These are phyloP conservation scores for Dunaliella primolecta DNA, from an alignment of 139 green algal genomes.

Conservation along the genomic window DNA sequence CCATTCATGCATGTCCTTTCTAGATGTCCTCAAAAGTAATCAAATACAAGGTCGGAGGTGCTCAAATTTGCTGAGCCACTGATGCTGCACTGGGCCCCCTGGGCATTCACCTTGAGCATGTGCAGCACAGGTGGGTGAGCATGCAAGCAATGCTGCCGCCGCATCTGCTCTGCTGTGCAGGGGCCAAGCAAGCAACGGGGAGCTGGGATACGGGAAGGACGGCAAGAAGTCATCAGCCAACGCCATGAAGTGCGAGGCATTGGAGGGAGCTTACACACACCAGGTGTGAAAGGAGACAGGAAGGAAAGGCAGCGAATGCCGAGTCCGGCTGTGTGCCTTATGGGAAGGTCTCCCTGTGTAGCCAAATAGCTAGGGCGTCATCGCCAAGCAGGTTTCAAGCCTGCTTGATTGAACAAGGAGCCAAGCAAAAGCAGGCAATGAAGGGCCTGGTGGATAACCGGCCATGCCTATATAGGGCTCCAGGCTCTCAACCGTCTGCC, in stretches of 20 bases:
- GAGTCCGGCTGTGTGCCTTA: neutral
- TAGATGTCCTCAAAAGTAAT: too few relatives aligned
- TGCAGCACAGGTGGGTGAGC: too few relatives aligned
- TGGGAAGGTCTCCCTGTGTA: neutral
- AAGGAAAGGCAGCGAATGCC: neutral
- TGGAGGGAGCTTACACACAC: slow-evolving; percentile 51
- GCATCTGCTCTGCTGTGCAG: neutral
- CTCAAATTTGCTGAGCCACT: too few relatives aligned
- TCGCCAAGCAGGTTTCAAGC: neutral
- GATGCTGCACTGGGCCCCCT: too few relatives aligned
- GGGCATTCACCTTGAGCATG: too few relatives aligned
- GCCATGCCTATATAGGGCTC: too few relatives aligned
- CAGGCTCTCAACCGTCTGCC: too few relatives aligned
- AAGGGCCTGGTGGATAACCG: too few relatives aligned
- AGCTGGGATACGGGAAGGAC: slow-evolving; percentile 84
- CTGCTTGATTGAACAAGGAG: neutral
- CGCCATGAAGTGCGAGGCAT: slow-evolving; percentile 40
- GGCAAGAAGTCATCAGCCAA: slow-evolving; percentile 77
- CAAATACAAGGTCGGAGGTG: too few relatives aligned
- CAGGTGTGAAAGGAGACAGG: too few relatives aligned
- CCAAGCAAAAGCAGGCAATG: neutral
- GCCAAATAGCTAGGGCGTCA: neutral
- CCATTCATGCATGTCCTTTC: too few relatives aligned
- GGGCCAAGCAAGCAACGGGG: slow-evolving; percentile 67
- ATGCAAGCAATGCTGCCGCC: too few relatives aligned